Conservation (phyloP, 108 stramenopile species). For the Cylindrotheca fusiformis region DNA sequence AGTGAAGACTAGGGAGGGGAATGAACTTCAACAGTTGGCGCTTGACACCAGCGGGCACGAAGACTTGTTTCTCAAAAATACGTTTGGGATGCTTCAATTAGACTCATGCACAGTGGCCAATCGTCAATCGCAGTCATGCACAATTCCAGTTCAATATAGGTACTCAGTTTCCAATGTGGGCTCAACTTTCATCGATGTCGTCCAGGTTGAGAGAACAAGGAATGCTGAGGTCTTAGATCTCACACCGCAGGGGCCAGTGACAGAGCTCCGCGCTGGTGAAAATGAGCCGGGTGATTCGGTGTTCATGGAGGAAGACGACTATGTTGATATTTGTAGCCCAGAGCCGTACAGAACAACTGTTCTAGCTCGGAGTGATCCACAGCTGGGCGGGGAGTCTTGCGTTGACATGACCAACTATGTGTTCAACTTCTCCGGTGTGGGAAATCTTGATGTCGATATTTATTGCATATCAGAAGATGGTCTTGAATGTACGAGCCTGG, state of each 20-base stretch:
- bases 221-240: neutral
- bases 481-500: neutral
- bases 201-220: neutral
- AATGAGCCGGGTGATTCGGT: slow-evolving; percentile 2
- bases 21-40: slow-evolving; percentile 4
- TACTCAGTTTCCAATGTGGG: slow-evolving; percentile 5
- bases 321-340: slow-evolving; percentile 9
- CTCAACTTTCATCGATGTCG: neutral
- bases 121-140: neutral
- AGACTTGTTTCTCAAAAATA: slow-evolving; percentile 9
- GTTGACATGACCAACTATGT: neutral
- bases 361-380: neutral
- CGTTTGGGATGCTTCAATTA: slow-evolving; percentile 10
- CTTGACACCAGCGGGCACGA: slow-evolving; percentile 14
- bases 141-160: slow-evolving; percentile 1
- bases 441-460: neutral
- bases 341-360: neutral
- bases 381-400: neutral
- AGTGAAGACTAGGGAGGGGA: neutral
- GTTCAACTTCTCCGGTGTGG: neutral
- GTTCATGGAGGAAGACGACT: slow-evolving; percentile 1
- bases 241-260: neutral
- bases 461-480: slow-evolving; percentile 2
- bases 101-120: slow-evolving; percentile 1
- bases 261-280: slow-evolving; percentile 1